These are phyloP conservation scores for Arachis stenosperma DNA, from an alignment of 306 rosid species.

Conservation along the genomic window DNA sequence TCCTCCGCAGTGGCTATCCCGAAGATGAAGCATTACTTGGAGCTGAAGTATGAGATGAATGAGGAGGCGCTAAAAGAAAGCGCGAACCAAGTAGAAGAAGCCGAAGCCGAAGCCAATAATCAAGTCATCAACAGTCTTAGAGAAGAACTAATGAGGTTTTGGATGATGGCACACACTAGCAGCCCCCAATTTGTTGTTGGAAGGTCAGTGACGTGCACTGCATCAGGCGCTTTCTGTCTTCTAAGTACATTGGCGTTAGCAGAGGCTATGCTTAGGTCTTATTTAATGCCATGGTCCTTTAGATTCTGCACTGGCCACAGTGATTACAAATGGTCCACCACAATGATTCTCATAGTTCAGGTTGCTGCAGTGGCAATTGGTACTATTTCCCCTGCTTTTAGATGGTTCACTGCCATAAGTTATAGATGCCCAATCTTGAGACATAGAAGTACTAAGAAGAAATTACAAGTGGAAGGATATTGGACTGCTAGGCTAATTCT, in stretches of 20 bases:
- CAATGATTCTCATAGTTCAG: slow-evolving; percentile 67
- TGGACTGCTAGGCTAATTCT: slow-evolving; percentile 61
- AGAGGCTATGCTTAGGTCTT: slow-evolving; percentile 66
- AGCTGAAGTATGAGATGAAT: slow-evolving; percentile 50
- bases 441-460: slow-evolving; percentile 30
- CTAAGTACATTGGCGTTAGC: slow-evolving; percentile 60
- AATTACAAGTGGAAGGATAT: slow-evolving; percentile 61
- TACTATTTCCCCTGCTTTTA: slow-evolving; percentile 74
- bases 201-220: slow-evolving; percentile 82
- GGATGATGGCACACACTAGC: slow-evolving; percentile 91
- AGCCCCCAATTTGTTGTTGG: slow-evolving; percentile 90
- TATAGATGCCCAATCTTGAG: slow-evolving; percentile 61
- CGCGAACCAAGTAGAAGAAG: background rate
- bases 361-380: slow-evolving; percentile 68
- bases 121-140: slow-evolving; percentile 40
- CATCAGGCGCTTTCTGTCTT: slow-evolving; percentile 84
- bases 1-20: slow-evolving; percentile 67
- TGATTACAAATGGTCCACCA: slow-evolving; percentile 80
- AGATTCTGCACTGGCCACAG: slow-evolving; percentile 66
- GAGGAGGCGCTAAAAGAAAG: slow-evolving; percentile 54
- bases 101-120: background rate
- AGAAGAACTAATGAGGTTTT: slow-evolving; percentile 53
- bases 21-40: slow-evolving; percentile 58
- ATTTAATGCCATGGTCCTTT: slow-evolving; percentile 59
- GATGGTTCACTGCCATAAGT: slow-evolving; percentile 72